Base-by-base conservation (phyloP, 148 eudicot genomes). In the Rhododendron ferrugineum region DNA sequence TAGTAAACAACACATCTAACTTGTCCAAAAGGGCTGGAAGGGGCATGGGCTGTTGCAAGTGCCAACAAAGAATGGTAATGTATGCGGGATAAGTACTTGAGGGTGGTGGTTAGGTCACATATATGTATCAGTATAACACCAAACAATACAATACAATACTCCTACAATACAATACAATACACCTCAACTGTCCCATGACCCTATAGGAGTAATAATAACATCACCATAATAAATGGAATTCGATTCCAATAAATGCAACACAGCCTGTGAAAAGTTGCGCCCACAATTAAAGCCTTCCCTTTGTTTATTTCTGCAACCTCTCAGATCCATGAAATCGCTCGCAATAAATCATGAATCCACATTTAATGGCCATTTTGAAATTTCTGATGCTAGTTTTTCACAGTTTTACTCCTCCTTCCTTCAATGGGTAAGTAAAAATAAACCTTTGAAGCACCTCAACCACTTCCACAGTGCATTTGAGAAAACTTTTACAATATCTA, bases 241-340 rank as follows among this genome's bases (percentile, higher is more conserved):
- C 52, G 30, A 79, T 30, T 79, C 82, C 30, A 79, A 79, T 82
- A 66, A 82, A 82, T 82, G 76, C 84, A 13, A 64, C 64, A 3
- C 42, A 68, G 78, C 58, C 78, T 83, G 84, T 83, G 60, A 46
- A 40, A 30, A 70, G 82, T 50, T 79, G 82, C 28, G 82, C 62
- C 78, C 75, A 18, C 84, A n/a, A 42, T 81, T 11, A 56, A 23
- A 30, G 1, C 75, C 40, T 34, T 82, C 18, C 0, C 0, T 23
- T 40, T 58, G n/a, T 60, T 50, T 20, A 62, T 13, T 47, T 26
- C 75, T 62, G 75, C 74, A 64, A 64, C 49, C 76, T 42, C 50
- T 82, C 26, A 46, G 3, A 16, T 68, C 50, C 76, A 83, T 46
- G 54, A 46, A 68, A 68, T 68, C 32, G 40, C 7, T 68, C 47